phyloP scores from a whole-genome alignment of 176 grass and related monocot species.

The Zea mays region Zm-B73-REFERENCE-NAM-5.0 NC_050096.1:11487501-11488000 shows the following conservation, averaged over 20 bases:
- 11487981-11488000: slow-evolving; percentile 11
- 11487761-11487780: slow-evolving; percentile 92
- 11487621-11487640: slow-evolving; percentile 90
- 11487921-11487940: slow-evolving; percentile 70
- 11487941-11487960: slow-evolving; percentile 47
- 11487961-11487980: slow-evolving; percentile 16
- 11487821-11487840: background rate
- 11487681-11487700: slow-evolving; percentile 88
- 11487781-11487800: slow-evolving; percentile 63
- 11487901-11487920: slow-evolving; percentile 73
- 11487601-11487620: slow-evolving; percentile 97
- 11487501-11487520: slow-evolving; percentile 95
- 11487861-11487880: slow-evolving; percentile 55
- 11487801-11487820: background rate
- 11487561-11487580: slow-evolving; percentile 90
- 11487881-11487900: slow-evolving; percentile 76
- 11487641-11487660: slow-evolving; percentile 93
- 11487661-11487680: slow-evolving; percentile 93
- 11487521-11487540: slow-evolving; percentile 87
- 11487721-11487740: slow-evolving; percentile 94
- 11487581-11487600: slow-evolving; percentile 91
- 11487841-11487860: background rate
- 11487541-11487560: slow-evolving; percentile 76
- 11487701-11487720: slow-evolving; percentile 88
- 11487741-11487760: slow-evolving; percentile 95